Evolutionary conservation across 352 stramenopile species (phyloP).

Genomic region (Pythium aristosporum): DNA sequence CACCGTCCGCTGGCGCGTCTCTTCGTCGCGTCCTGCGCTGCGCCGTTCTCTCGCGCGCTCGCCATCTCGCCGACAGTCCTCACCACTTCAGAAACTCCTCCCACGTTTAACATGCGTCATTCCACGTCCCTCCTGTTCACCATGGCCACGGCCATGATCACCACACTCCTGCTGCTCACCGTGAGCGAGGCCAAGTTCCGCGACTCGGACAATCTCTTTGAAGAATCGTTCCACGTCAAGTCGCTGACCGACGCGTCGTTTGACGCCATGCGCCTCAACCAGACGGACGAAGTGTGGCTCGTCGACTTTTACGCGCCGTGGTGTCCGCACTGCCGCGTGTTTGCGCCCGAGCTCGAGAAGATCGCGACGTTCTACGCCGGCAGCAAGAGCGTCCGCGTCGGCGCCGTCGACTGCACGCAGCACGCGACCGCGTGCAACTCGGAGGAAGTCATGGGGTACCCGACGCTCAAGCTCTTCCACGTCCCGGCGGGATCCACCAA

Average conservation of each 20-base stretch:
- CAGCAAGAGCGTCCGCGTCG: conserved; percentile 53
- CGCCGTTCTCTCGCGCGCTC: background rate
- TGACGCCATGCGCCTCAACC: conserved; percentile 42
- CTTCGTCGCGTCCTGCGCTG: background rate
- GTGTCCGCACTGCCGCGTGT: conserved; percentile 80
- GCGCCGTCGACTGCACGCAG: conserved; percentile 76
- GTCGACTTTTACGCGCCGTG: conserved; percentile 87
- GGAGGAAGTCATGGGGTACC: conserved; percentile 67
- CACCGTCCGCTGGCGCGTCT: background rate
- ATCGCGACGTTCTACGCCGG: conserved; percentile 67
- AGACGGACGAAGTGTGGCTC: conserved; percentile 61
- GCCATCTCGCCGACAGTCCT: background rate
- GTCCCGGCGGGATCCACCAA: conserved; percentile 39
- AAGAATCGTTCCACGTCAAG: conserved; percentile 64
- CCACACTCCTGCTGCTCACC: conserved; percentile 5
- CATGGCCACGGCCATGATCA: background rate
- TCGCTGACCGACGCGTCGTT: conserved; percentile 40
- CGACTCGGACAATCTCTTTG: conserved; percentile 61
- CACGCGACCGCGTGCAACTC: conserved; percentile 52
- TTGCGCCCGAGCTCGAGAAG: conserved; percentile 73
- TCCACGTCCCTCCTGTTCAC: background rate
- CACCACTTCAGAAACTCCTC: background rate
- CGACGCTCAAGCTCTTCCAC: conserved; percentile 72
- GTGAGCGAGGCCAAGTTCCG: conserved; percentile 28
- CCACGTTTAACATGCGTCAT: background rate